A percentile compares a stretch with the other conserved stretches of the same genome.
These are phyloP conservation scores for Naganishia sp. DNA, from an alignment of 1,284 basidiomycete genomes.

Conservation along the genomic window DNA sequence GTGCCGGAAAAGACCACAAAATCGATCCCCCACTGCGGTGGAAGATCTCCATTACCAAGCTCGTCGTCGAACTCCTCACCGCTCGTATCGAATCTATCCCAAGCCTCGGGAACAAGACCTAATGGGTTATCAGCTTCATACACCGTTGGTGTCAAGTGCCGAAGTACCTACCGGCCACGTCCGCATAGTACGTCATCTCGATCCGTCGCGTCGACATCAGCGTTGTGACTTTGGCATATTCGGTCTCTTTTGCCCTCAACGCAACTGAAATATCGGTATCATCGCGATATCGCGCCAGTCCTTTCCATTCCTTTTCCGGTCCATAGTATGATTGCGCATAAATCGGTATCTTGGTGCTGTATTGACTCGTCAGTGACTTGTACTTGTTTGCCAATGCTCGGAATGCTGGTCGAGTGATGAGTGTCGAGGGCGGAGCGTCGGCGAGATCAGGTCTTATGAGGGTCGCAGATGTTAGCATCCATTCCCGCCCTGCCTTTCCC, in stretches of 20 bases:
- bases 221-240: conserved; percentile 84
- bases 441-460: conserved; percentile 38
- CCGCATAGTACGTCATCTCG: conserved; percentile 79
- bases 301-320: conserved; percentile 51
- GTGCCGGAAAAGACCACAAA: conserved; percentile 71
- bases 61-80: conserved; percentile 54
- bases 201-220: conserved; percentile 73
- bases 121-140: too few relatives aligned
- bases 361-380: conserved; percentile 39
- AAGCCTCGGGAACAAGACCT: conserved; percentile 32
- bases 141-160: conserved; percentile 23
- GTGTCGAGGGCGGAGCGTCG: conserved; percentile 42
- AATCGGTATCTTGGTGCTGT: conserved; percentile 30
- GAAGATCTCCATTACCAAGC: conserved; percentile 78
- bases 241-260: conserved; percentile 52
- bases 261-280: conserved; percentile 37
- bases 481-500: not conserved
- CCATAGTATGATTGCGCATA: conserved; percentile 34
- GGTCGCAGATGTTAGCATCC: too few relatives aligned
- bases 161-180: conserved; percentile 56
- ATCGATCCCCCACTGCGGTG: conserved; percentile 92
- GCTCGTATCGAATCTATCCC: not conserved
- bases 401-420: conserved; percentile 48
- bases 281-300: conserved; percentile 54
- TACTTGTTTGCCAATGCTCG: conserved; percentile 44